A percentile compares a stretch with the other conserved stretches of the same genome.
These are phyloP conservation scores for Citrus mangshanensis DNA, from an alignment of 345 rosid species.

Conservation along the genomic window DNA sequence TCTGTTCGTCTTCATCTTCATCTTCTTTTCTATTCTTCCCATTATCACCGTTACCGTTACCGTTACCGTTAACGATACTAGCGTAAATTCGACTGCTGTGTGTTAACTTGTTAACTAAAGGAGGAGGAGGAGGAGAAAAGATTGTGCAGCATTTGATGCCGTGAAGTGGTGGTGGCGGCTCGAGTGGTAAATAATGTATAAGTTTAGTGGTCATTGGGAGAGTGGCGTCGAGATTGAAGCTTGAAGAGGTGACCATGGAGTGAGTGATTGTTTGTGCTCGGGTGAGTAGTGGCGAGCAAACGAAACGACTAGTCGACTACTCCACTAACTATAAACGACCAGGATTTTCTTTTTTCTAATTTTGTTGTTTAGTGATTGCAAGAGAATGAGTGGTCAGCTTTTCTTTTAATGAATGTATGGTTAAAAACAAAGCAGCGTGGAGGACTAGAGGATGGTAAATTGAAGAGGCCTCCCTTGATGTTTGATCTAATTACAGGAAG, in stretches of 20 bases:
- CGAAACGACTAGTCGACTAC: background rate
- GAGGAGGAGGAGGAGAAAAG: background rate
- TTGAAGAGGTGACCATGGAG: slow-evolving; percentile 3
- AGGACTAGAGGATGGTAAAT: too few species aligned
- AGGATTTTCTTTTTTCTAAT: background rate
- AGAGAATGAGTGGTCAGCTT: background rate
- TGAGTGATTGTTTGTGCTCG: background rate
- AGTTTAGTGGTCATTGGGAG: background rate
- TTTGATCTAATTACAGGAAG: background rate
- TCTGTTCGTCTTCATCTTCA: slow-evolving; percentile 35
- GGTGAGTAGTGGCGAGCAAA: background rate
- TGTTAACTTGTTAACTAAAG: background rate
- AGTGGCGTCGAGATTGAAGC: background rate
- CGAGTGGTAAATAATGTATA: background rate
- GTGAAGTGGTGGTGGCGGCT: background rate
- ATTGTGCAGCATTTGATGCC: background rate
- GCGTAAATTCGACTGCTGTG: background rate
- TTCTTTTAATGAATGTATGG: background rate
- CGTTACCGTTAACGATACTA: background rate
- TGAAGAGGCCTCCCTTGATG: background rate
- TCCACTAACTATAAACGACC: background rate
- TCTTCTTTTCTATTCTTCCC: slow-evolving; percentile 15
- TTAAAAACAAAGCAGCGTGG: background rate
- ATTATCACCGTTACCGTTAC: background rate
- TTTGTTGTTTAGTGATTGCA: background rate